These are phyloP conservation scores for Pichia sp. DNA, from an alignment of 1,139 yeast species.

Conservation along the genomic window DNA sequence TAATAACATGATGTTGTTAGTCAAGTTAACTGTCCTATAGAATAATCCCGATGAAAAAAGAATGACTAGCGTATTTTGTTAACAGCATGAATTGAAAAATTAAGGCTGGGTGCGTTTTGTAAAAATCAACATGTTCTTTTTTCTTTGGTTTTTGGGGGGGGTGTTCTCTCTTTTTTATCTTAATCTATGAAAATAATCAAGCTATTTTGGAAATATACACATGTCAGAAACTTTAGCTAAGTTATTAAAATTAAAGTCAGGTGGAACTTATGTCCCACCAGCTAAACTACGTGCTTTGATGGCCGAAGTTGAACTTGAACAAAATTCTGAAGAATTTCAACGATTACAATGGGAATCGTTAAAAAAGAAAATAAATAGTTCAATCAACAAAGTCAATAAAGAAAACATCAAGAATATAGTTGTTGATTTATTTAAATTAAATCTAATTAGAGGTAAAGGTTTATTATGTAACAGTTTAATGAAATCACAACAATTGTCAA, in stretches of 20 bases:
- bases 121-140: no score
- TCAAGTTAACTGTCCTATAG: no score
- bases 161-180: no score
- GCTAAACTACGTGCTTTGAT: conserved; percentile 41
- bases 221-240: conserved; percentile 22
- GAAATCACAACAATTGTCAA: conserved; percentile 44
- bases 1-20: not conserved
- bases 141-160: no score
- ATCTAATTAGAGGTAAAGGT: conserved; percentile 58
- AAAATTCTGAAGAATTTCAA: conserved; percentile 40
- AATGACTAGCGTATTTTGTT: no score
- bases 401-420: conserved; percentile 45
- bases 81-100: no score
- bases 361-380: conserved; percentile 42
- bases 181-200: no score
- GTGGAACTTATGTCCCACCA: conserved; percentile 50
- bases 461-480: conserved; percentile 51
- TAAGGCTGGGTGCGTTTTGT: no score
- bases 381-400: conserved; percentile 41
- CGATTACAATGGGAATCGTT: conserved; percentile 50
- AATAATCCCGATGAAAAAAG: no score
- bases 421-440: conserved; percentile 45
- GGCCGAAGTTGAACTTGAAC: conserved; percentile 28
- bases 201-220: no score
- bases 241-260: conserved; percentile 36